These are phyloP conservation scores for Colletotrichum aenigma DNA, from an alignment of 2,329 filamentous ascomycete species.

Conservation along the genomic window DNA sequence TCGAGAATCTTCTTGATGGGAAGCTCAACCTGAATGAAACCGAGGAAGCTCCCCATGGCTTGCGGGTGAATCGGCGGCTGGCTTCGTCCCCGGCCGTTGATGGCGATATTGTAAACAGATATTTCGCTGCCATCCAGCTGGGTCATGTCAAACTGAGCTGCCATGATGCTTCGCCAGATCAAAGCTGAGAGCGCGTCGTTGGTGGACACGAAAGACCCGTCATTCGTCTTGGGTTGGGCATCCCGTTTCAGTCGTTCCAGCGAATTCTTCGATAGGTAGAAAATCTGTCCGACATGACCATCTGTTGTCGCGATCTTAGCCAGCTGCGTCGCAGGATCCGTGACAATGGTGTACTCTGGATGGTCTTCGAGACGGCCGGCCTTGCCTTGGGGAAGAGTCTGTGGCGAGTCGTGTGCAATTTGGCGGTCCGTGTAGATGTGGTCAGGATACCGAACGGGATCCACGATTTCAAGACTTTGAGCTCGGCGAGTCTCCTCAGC, in stretches of 20 bases:
- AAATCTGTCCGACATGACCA: slow-evolving; percentile 34
- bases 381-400: slow-evolving; percentile 23
- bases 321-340: slow-evolving; percentile 27
- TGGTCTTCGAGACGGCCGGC: slow-evolving; percentile 30
- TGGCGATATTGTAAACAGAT: neutral
- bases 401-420: slow-evolving; percentile 19
- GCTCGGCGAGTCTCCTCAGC: slow-evolving; percentile 37
- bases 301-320: slow-evolving; percentile 35
- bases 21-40: neutral
- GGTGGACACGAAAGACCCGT: slow-evolving; percentile 32
- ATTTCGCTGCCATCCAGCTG: neutral
- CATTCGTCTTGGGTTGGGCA: slow-evolving; percentile 25
- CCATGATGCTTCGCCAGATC: slow-evolving; percentile 17
- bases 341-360: slow-evolving; percentile 33
- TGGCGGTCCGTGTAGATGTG: slow-evolving; percentile 32
- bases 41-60: neutral
- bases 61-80: neutral
- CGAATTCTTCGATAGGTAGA: slow-evolving; percentile 33
- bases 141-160: neutral
- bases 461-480: slow-evolving; percentile 26
- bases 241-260: slow-evolving; percentile 32
- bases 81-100: neutral
- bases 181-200: slow-evolving; percentile 18
- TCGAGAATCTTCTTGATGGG: neutral
- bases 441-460: slow-evolving; percentile 27